phyloP scores from a whole-genome alignment of 2,329 filamentous ascomycete species.

The Aspergillus ochraceus region DNA sequence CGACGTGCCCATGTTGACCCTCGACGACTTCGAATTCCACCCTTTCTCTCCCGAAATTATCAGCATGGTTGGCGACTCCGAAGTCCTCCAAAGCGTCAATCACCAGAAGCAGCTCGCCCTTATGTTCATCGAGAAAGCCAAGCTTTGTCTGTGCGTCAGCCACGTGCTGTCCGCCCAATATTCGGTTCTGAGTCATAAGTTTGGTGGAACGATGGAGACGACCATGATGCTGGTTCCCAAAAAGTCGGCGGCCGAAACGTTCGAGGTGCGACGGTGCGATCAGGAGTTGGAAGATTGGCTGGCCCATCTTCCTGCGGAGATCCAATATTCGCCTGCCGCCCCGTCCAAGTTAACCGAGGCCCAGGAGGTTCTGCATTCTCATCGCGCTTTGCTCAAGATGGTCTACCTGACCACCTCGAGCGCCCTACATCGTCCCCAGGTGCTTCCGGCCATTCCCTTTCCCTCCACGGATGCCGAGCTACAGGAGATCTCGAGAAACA shows the following conservation, averaged over 20 bases:
- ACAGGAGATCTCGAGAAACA: conserved; percentile 77
- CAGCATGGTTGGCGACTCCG: conserved; percentile 69
- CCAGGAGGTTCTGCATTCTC: conserved; percentile 59
- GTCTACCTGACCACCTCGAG: conserved; percentile 90
- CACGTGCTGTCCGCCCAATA: conserved; percentile 89
- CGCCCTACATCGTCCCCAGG: conserved; percentile 86
- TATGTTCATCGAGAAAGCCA: conserved; percentile 90
- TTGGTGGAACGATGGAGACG: conserved; percentile 68
- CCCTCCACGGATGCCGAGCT: conserved; percentile 62
- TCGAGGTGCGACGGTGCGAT: conserved; percentile 77
- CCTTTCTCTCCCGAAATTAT: conserved; percentile 66
- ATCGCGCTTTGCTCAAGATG: conserved; percentile 88
- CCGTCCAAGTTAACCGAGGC: conserved; percentile 53
- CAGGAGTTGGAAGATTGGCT: conserved; percentile 77
- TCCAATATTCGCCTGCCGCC: conserved; percentile 68
- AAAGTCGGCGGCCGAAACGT: conserved; percentile 77
- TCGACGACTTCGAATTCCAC: conserved; percentile 80
- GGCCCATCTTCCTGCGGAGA: conserved; percentile 67
- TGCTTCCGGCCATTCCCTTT: conserved; percentile 70
- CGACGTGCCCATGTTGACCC: conserved; percentile 84
- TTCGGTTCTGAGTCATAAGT: conserved; percentile 82
- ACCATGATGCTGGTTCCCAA: conserved; percentile 91
- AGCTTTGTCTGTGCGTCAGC: conserved; percentile 84
- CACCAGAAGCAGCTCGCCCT: conserved; percentile 77
- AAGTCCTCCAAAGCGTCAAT: conserved; percentile 66